phyloP scores from a whole-genome alignment of 2,329 filamentous ascomycete species.

The Domatiomyces catenatus region DNA sequence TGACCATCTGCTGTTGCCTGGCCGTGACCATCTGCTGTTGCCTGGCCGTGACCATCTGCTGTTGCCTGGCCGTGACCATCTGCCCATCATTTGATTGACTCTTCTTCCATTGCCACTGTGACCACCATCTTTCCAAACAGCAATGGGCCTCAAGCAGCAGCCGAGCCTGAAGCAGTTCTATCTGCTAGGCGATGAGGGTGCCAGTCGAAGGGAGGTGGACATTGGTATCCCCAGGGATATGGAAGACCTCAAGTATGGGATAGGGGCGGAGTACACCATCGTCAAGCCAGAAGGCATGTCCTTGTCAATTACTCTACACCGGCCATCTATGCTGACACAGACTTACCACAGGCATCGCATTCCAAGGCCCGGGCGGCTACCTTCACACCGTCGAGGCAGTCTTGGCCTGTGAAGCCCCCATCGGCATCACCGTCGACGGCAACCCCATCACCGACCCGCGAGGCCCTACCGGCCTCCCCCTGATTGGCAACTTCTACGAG shows the following conservation, averaged over 20 bases:
- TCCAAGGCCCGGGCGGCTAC: neutral
- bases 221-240: constrained; percentile 14
- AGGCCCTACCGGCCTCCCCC: constrained; percentile 17
- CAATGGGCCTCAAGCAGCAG: constrained; percentile 3
- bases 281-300: constrained; percentile 20
- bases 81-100: neutral
- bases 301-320: constrained; percentile 7
- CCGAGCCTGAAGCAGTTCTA: constrained; percentile 10
- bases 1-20: no score
- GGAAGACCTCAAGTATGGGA: constrained; percentile 14
- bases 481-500: constrained; percentile 41
- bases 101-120: neutral
- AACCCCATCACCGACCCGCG: constrained; percentile 18
- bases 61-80: no score
- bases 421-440: constrained; percentile 20
- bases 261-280: constrained; percentile 21
- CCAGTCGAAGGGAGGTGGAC: constrained; percentile 1
- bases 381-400: neutral
- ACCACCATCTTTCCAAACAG: constrained; percentile 1
- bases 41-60: no score
- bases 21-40: no score
- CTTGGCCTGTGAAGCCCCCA: neutral
- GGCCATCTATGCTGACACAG: neutral
- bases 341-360: constrained; percentile 1
- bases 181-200: constrained; percentile 11